phyloP scores from a whole-genome alignment of 208 protist species.

The Crithidia bombi region DNA sequence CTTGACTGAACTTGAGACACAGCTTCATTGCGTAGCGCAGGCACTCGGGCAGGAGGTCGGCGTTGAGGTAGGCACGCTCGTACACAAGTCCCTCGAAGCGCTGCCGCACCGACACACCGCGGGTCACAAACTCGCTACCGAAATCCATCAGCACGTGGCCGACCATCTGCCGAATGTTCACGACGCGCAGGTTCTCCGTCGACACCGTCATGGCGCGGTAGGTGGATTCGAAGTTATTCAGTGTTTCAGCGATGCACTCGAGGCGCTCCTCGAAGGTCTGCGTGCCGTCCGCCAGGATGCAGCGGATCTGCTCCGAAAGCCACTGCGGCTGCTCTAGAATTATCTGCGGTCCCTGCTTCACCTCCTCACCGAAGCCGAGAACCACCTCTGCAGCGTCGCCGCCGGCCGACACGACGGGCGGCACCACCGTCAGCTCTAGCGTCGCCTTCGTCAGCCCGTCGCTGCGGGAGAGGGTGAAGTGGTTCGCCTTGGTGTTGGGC shows the following conservation, averaged over 20 bases:
- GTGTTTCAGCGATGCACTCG: slow-evolving; percentile 50
- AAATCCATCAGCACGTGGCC: slow-evolving; percentile 88
- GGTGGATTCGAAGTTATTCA: slow-evolving; percentile 72
- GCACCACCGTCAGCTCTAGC: slow-evolving; percentile 60
- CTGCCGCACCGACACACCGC: slow-evolving; percentile 64
- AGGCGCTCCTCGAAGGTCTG: slow-evolving; percentile 67
- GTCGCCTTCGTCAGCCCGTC: slow-evolving; percentile 80
- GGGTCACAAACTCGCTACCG: slow-evolving; percentile 68
- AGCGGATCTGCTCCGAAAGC: slow-evolving; percentile 65
- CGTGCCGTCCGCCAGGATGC: slow-evolving; percentile 55
- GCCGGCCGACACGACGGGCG: slow-evolving; percentile 59
- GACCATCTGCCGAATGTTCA: slow-evolving; percentile 85
- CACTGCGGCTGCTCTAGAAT: slow-evolving; percentile 68
- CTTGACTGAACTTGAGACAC: slow-evolving; percentile 39
- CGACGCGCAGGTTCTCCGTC: slow-evolving; percentile 69
- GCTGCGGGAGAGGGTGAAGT: slow-evolving; percentile 69
- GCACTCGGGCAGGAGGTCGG: slow-evolving; percentile 72
- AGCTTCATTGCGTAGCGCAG: slow-evolving; percentile 75
- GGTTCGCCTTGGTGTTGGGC: slow-evolving; percentile 21
- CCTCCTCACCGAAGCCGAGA: slow-evolving; percentile 69
- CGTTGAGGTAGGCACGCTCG: slow-evolving; percentile 75
- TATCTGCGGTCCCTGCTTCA: slow-evolving; percentile 44
- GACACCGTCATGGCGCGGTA: slow-evolving; percentile 76
- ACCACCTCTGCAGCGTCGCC: slow-evolving; percentile 66
- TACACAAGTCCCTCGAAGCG: slow-evolving; percentile 67